phyloP scores from a whole-genome alignment of 805 yeast species.

The Metschnikowia gruessii region DNA sequence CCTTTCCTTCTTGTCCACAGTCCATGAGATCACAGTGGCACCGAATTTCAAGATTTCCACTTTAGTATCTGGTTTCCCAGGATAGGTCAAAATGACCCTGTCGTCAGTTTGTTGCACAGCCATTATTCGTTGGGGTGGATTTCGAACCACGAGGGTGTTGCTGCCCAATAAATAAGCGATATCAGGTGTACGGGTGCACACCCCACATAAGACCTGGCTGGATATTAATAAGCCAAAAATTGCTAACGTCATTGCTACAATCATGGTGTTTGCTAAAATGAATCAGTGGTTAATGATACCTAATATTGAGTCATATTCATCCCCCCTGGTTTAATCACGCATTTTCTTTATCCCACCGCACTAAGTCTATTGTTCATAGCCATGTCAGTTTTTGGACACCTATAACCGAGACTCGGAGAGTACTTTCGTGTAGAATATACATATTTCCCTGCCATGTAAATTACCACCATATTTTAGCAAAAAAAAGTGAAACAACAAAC shows the following conservation, averaged over 20 bases:
- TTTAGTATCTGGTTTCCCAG: slow-evolving; percentile 47
- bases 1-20: slow-evolving; percentile 64
- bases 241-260: background rate
- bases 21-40: slow-evolving; percentile 87
- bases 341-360: background rate
- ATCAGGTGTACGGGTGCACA: slow-evolving; percentile 7
- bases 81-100: slow-evolving; percentile 58
- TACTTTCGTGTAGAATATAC: background rate
- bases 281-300: background rate
- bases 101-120: slow-evolving; percentile 64
- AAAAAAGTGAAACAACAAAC: background rate
- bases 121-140: slow-evolving; percentile 36
- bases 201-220: slow-evolving; percentile 1
- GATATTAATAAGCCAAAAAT: background rate
- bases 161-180: background rate
- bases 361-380: background rate
- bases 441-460: background rate
- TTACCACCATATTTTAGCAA: background rate
- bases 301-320: too few relatives aligned
- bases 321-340: too few relatives aligned
- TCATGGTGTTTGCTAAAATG: background rate
- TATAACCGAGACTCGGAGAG: background rate
- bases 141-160: background rate
- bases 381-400: background rate
- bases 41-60: slow-evolving; percentile 81